These are phyloP conservation scores for Quercus phellos DNA, from an alignment of 331 rosid species.

Conservation along the genomic window DNA sequence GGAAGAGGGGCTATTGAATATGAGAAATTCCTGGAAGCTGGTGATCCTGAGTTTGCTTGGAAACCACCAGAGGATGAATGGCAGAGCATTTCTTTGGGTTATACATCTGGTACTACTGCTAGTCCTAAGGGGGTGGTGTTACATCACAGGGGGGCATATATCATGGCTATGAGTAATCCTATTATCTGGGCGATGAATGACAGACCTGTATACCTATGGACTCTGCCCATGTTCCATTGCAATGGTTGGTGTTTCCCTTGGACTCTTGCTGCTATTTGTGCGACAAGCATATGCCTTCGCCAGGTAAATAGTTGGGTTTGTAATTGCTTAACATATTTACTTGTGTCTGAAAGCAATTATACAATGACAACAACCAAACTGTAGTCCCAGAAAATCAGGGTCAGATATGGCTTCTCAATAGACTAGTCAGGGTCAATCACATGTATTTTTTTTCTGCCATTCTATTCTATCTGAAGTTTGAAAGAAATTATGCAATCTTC, in stretches of 20 bases:
- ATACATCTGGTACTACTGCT: constrained; percentile 91
- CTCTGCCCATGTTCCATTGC: constrained; percentile 96
- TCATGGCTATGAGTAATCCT: constrained; percentile 75
- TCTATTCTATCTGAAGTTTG: not conserved
- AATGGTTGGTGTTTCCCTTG: constrained; percentile 95
- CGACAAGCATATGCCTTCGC: constrained; percentile 83
- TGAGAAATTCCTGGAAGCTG: constrained; percentile 61
- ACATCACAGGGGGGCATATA: constrained; percentile 89
- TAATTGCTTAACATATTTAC: not conserved
- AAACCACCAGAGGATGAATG: constrained; percentile 89
- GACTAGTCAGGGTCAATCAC: no score
- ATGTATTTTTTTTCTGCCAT: no score
- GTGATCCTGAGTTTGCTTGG: constrained; percentile 84
- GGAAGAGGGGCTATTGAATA: constrained; percentile 67
- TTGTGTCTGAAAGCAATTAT: not conserved
- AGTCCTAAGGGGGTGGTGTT: constrained; percentile 95
- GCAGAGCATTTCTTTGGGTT: constrained; percentile 92
- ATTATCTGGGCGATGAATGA: constrained; percentile 87
- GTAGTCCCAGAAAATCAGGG: no score
- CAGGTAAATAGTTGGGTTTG: constrained; percentile 51
- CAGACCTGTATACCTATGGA: constrained; percentile 87
- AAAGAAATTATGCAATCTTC: not conserved
- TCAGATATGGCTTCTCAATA: no score
- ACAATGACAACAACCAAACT: no score
- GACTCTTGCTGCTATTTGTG: constrained; percentile 84